Evolutionary conservation across 768 basidiomycete genomes (phyloP), one percentile per base, ranked within the genome.

Genomic region (Pleurotus platypus): DNA sequence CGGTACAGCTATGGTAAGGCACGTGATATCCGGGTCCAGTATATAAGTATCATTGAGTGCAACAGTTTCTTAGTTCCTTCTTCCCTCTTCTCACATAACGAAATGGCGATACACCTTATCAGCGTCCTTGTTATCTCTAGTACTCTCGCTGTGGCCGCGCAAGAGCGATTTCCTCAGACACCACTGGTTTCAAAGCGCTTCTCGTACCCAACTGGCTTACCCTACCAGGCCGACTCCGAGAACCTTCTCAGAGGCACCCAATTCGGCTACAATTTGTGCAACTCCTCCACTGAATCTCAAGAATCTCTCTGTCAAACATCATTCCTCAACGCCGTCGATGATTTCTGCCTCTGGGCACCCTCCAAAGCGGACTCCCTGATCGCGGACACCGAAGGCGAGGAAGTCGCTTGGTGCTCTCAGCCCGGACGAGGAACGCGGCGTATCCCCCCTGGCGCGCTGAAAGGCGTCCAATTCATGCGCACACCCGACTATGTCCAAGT

Each of bases 381-480:
- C 57, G 81, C 77, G 24, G 78, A 86, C 56, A 77, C 78, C 1
- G 88, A 90, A 64, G 80, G 75, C 39, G 69, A 80, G 57, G 82
- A 79, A 62, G 85, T 90, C 11, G 79, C 86, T 2, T 90, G 81
- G 80, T 91, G 87, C 72, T 79, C 80, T n/a, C 80, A 85, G 66
- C 72, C 72, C 7, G 82, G 81, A 3, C 78, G 76, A 53, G 89
- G 88, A 7, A 80, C 85, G 1, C 84, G 89, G 54, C 61, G 83
- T 61, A 87, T 90, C 30, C 85, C 84, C 40, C 66, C 57, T 0
- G 84, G 82, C 26, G 76, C 84, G 26, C 70, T 90, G 37, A 65
- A 68, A 7, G 85, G 84, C 56, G 72, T 85, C 5, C 86, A 89
- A 57, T 69, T 77, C 65, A 74, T 86, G 59, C 70, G 71, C 57